Percentiles rank a stretch among this genome's conserved stretches.
Conservation (phyloP, 2,329 filamentous ascomycete species). For the Paecilomyces sp. region DNA sequence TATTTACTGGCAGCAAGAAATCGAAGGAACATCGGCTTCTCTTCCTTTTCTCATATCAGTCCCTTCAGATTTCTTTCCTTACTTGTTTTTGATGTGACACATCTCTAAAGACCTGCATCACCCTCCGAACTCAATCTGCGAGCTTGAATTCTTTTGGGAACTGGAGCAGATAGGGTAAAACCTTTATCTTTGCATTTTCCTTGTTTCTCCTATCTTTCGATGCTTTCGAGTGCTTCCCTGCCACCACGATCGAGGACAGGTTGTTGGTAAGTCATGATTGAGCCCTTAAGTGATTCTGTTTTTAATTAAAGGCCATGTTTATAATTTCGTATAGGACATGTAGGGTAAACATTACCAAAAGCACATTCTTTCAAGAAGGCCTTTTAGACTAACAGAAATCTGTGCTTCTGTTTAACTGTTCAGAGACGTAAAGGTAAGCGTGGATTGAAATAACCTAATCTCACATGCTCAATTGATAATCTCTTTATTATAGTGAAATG, state of each 20-base stretch:
- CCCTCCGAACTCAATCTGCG: not conserved
- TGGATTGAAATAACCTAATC: not conserved
- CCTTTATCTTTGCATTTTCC: not conserved
- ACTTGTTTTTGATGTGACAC: not conserved
- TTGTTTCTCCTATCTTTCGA: conserved; percentile 16
- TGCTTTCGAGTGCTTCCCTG: conserved; percentile 37
- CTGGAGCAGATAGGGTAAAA: not conserved
- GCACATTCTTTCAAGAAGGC: not conserved
- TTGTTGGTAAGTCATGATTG: conserved; percentile 39
- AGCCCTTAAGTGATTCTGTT: not conserved
- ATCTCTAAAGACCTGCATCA: not conserved
- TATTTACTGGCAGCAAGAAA: not conserved
- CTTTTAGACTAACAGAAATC: conserved; percentile 1
- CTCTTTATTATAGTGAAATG: conserved; percentile 42
- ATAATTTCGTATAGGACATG: conserved; percentile 28
- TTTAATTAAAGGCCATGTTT: conserved; percentile 4
- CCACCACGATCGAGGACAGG: conserved; percentile 49
- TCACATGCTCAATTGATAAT: not conserved
- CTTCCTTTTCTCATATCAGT: not conserved
- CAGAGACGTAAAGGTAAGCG: conserved; percentile 36
- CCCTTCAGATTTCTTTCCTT: not conserved
- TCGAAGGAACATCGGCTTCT: not conserved
- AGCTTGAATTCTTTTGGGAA: not conserved
- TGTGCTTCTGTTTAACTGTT: conserved; percentile 1
- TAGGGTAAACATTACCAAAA: conserved; percentile 25